Percentiles rank a stretch among this genome's conserved stretches.
These are phyloP conservation scores for Tremellales sp. DNA, from an alignment of 1,284 basidiomycete species.

Conservation along the genomic window DNA sequence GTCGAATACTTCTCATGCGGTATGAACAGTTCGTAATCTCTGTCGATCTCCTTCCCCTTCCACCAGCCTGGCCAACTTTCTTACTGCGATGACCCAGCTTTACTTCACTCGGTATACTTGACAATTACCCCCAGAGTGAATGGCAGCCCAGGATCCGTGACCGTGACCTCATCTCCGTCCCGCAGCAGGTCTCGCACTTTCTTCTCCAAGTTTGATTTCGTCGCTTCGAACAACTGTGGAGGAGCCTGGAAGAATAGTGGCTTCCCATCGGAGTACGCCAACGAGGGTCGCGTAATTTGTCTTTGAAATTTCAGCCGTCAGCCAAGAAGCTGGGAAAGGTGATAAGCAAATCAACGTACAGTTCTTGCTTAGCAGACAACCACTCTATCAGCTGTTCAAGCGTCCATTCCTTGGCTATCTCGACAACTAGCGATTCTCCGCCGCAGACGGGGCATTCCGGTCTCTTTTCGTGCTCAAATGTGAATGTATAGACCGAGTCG, in stretches of 20 bases:
- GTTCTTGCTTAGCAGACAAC: slow-evolving; percentile 75
- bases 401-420: slow-evolving; percentile 65
- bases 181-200: slow-evolving; percentile 73
- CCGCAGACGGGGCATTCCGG: slow-evolving; percentile 97
- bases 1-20: no score
- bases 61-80: no score
- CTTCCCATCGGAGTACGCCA: slow-evolving; percentile 59
- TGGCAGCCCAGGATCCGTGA: slow-evolving; percentile 83
- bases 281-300: slow-evolving; percentile 87
- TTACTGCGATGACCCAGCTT: no score
- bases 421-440: slow-evolving; percentile 72
- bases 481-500: slow-evolving; percentile 94
- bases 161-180: slow-evolving; percentile 71
- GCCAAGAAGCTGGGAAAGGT: neutral
- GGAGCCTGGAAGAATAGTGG: slow-evolving; percentile 92
- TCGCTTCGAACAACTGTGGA: slow-evolving; percentile 79
- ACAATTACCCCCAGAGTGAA: slow-evolving; percentile 75
- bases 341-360: slow-evolving; percentile 56
- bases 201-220: slow-evolving; percentile 83
- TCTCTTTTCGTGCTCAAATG: slow-evolving; percentile 91
- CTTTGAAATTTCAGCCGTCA: slow-evolving; percentile 53
- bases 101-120: no score
- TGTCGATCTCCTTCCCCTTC: no score
- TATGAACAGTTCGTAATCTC: no score
- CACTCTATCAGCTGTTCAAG: slow-evolving; percentile 81